A percentile compares a stretch with the other conserved stretches of the same genome.
phyloP scores from a whole-genome alignment of 805 yeast genomes.

The Candida hungchunana region DNA sequence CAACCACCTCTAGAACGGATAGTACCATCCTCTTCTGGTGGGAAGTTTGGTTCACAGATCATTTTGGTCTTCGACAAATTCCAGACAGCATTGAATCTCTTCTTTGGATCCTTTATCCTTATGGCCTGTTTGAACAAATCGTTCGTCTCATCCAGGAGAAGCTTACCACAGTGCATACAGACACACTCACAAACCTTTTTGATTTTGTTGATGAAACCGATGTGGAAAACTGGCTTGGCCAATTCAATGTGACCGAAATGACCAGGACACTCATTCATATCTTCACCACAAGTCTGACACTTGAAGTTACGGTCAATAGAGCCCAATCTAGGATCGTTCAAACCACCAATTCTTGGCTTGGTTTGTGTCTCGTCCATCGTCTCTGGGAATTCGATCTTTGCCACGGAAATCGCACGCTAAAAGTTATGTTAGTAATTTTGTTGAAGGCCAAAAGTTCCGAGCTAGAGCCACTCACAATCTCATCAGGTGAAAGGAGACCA shows the following conservation, averaged over 20 bases:
- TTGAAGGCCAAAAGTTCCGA: not conserved
- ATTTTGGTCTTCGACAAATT: constrained; percentile 82
- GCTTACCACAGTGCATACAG: constrained; percentile 98
- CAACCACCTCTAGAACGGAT: constrained; percentile 86
- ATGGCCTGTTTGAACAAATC: constrained; percentile 79
- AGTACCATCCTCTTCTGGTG: constrained; percentile 58
- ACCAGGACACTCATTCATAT: constrained; percentile 99
- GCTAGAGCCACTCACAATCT: constrained; percentile 53
- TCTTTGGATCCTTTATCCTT: constrained; percentile 87
- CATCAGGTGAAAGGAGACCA: constrained; percentile 97
- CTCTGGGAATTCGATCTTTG: constrained; percentile 96
- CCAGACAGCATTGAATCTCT: constrained; percentile 97
- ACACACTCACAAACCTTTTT: constrained; percentile 95
- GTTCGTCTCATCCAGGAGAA: constrained; percentile 74
- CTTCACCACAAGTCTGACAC: constrained; percentile 99
- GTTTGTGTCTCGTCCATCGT: constrained; percentile 98
- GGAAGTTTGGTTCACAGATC: constrained; percentile 89
- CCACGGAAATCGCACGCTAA: constrained; percentile 91
- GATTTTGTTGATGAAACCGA: constrained; percentile 90
- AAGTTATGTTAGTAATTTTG: constrained; percentile 16
- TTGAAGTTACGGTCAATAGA: constrained; percentile 95
- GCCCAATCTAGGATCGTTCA: constrained; percentile 95
- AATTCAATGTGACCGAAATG: constrained; percentile 98
- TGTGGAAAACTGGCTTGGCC: constrained; percentile 97
- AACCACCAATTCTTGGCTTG: constrained; percentile 94